Percentiles rank a stretch among this genome's conserved stretches.
Evolutionary conservation across 2,329 filamentous ascomycete species (phyloP).

Genomic region (Alternaria incomplexa): DNA sequence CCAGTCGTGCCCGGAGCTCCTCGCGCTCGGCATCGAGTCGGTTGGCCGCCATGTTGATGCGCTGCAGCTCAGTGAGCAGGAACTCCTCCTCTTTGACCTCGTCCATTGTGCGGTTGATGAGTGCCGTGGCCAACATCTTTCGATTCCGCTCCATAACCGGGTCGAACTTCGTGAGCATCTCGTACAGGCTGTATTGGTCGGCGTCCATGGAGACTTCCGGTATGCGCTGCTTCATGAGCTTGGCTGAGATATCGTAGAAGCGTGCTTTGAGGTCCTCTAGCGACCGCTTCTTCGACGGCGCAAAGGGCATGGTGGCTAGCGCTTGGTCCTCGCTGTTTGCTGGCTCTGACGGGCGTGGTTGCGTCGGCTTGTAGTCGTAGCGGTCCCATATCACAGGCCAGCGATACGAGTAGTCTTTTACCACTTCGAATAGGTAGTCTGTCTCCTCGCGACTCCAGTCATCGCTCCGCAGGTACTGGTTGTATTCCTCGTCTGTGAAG

Average conservation of each 20-base stretch:
- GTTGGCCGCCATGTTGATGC: slow-evolving; percentile 86
- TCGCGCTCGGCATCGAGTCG: slow-evolving; percentile 85
- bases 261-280: slow-evolving; percentile 92
- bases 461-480: slow-evolving; percentile 70
- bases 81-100: slow-evolving; percentile 93
- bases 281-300: slow-evolving; percentile 63
- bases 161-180: slow-evolving; percentile 86
- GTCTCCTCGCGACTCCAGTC: slow-evolving; percentile 95
- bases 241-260: slow-evolving; percentile 82
- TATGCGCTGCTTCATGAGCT: slow-evolving; percentile 50
- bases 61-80: slow-evolving; percentile 85
- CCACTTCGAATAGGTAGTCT: slow-evolving; percentile 82
- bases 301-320: slow-evolving; percentile 42
- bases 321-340: slow-evolving; percentile 30
- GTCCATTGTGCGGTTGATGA: slow-evolving; percentile 79
- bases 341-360: slow-evolving; percentile 27
- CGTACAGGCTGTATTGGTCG: slow-evolving; percentile 80
- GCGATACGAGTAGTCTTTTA: slow-evolving; percentile 79
- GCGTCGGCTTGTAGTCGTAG: slow-evolving; percentile 72
- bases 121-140: slow-evolving; percentile 82
- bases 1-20: slow-evolving; percentile 85
- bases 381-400: slow-evolving; percentile 94
- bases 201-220: slow-evolving; percentile 72
- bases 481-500: slow-evolving; percentile 89
- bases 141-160: slow-evolving; percentile 77